Conservation (phyloP, 23 red algal species). For the Gracilariopsis chorda region DNA sequence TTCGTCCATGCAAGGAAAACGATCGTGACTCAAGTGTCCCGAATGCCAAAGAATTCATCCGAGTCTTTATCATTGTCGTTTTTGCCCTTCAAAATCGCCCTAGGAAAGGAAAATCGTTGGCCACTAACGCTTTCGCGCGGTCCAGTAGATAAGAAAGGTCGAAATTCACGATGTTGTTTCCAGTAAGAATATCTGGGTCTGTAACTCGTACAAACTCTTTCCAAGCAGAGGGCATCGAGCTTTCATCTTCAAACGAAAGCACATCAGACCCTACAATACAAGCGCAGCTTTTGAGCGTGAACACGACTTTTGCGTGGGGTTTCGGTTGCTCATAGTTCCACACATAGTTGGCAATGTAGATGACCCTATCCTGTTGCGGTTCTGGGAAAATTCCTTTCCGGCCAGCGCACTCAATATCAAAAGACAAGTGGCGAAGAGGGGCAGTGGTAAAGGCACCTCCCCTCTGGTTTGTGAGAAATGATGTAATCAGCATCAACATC, state of each 20-base stretch:
- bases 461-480: constrained; percentile 77
- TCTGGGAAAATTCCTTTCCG: too few relatives aligned
- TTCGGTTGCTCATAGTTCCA: too few relatives aligned
- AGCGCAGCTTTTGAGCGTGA: too few relatives aligned
- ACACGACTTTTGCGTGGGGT: too few relatives aligned
- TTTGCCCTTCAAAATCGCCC: constrained; percentile 41
- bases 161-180: constrained; percentile 98
- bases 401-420: too few relatives aligned
- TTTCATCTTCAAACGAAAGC: too few relatives aligned
- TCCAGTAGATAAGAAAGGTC: constrained; percentile 93
- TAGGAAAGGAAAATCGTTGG: constrained; percentile 72
- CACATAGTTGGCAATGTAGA: too few relatives aligned
- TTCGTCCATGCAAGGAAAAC: constrained; percentile 87
- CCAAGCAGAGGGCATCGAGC: constrained; percentile 83
- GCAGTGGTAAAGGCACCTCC: constrained; percentile 73
- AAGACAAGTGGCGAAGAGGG: constrained; percentile 72
- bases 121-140: constrained; percentile 51
- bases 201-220: constrained; percentile 41
- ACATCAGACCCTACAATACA: too few relatives aligned
- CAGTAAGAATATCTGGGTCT: constrained; percentile 93
- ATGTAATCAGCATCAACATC: too few relatives aligned
- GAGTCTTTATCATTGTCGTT: constrained; percentile 72
- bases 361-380: too few relatives aligned
- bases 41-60: constrained; percentile 84
- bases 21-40: constrained; percentile 82